These are phyloP conservation scores for Aspergillus aculeatinus DNA, from an alignment of 2,329 filamentous ascomycete species.

Conservation along the genomic window DNA sequence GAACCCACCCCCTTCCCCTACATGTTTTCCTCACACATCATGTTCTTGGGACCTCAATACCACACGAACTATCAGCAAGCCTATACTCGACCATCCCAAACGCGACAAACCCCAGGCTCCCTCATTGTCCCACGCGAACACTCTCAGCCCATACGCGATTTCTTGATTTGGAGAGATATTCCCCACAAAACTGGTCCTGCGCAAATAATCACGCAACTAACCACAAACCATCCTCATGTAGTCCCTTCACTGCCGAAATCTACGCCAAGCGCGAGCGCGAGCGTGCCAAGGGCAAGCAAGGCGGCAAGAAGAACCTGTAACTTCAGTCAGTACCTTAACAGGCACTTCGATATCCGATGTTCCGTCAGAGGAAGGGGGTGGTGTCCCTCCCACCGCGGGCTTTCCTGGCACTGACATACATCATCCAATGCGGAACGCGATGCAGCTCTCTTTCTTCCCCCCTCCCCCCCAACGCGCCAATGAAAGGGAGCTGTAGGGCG, in stretches of 20 bases:
- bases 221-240: slow-evolving; percentile 22
- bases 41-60: background rate
- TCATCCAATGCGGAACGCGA: background rate
- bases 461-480: background rate
- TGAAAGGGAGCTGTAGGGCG: background rate
- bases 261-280: slow-evolving; percentile 69
- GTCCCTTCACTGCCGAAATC: slow-evolving; percentile 86
- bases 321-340: background rate
- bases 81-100: background rate
- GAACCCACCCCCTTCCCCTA: background rate
- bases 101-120: slow-evolving; percentile 1
- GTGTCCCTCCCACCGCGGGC: background rate
- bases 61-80: background rate
- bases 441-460: background rate
- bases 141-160: slow-evolving; percentile 1
- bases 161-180: background rate
- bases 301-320: slow-evolving; percentile 43
- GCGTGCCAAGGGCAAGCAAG: slow-evolving; percentile 38
- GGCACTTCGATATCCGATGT: background rate
- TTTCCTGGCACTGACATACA: background rate
- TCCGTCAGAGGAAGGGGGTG: no score
- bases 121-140: background rate
- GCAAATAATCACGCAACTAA: slow-evolving; percentile 13
- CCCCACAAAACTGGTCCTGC: background rate
- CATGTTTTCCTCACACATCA: background rate